Evolutionary conservation across 257 asterid species (phyloP).

Genomic region (Solanum raphanifolium): DNA sequence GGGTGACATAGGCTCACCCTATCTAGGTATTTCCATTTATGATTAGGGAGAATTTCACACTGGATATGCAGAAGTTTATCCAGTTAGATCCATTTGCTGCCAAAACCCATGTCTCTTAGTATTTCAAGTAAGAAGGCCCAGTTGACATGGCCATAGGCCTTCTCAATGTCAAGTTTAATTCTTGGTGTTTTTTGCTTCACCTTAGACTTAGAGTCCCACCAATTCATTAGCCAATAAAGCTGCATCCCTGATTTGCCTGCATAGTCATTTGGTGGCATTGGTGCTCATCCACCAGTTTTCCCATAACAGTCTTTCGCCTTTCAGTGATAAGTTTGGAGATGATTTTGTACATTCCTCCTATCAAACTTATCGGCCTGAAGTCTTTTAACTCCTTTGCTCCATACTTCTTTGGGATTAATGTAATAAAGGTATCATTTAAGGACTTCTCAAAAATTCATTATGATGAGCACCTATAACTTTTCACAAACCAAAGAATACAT

Average conservation of each 20-base stretch:
- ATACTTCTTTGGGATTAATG: background rate
- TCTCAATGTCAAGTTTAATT: background rate
- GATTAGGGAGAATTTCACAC: background rate
- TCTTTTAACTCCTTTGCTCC: background rate
- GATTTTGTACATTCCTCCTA: background rate
- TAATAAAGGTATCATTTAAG: background rate
- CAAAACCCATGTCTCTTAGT: background rate
- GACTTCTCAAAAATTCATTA: background rate
- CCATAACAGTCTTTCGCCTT: background rate
- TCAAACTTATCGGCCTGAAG: background rate
- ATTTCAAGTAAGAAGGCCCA: background rate
- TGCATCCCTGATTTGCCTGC: background rate
- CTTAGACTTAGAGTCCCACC: background rate
- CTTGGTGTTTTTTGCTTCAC: background rate
- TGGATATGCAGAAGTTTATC: background rate
- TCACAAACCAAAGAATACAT: background rate
- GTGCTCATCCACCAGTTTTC: background rate
- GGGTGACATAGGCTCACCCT: background rate
- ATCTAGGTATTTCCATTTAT: background rate
- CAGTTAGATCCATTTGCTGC: background rate
- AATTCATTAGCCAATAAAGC: background rate
- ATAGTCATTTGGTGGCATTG: background rate
- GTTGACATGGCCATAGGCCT: background rate
- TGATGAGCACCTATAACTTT: background rate
- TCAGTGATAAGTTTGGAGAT: background rate